These are phyloP conservation scores for Boletus barrowsii DNA, from an alignment of 768 basidiomycete species.

Conservation along the genomic window DNA sequence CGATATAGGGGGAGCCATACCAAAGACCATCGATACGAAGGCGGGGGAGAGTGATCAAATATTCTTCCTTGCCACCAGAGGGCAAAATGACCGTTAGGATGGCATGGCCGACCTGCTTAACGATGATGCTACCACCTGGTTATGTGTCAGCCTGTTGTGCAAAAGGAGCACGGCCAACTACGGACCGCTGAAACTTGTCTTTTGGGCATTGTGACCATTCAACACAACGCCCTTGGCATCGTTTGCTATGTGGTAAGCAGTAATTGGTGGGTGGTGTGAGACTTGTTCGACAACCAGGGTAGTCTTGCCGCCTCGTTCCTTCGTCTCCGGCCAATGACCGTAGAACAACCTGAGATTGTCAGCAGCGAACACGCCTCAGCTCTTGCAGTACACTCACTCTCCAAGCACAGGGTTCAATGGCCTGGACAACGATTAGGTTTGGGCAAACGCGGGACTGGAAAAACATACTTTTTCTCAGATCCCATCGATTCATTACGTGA, in stretches of 20 bases:
- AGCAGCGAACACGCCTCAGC: not conserved
- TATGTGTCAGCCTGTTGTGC: constrained; percentile 1
- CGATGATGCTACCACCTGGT: constrained; percentile 68
- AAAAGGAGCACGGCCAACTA: not conserved
- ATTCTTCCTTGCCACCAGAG: constrained; percentile 59
- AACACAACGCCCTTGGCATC: constrained; percentile 68
- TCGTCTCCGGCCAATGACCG: constrained; percentile 76
- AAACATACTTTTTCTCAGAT: constrained; percentile 89
- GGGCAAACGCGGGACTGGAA: not conserved
- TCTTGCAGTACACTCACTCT: constrained; percentile 55
- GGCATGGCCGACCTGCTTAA: constrained; percentile 96
- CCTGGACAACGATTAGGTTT: constrained; percentile 38
- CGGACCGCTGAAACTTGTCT: constrained; percentile 85
- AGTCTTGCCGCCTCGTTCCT: constrained; percentile 72
- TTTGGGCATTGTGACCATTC: constrained; percentile 90
- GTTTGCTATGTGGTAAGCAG: constrained; percentile 87
- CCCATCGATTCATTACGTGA: constrained; percentile 94
- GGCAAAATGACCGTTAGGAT: constrained; percentile 66
- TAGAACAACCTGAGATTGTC: constrained; percentile 66
- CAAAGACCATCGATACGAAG: constrained; percentile 92
- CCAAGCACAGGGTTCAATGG: constrained; percentile 95
- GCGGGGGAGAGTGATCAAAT: constrained; percentile 88
- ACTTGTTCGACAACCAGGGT: constrained; percentile 90
- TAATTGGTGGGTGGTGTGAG: constrained; percentile 91
- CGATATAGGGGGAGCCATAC: constrained; percentile 90